These are phyloP conservation scores for Rhizophora apiculata DNA, from an alignment of 345 rosid species.

Conservation along the genomic window DNA sequence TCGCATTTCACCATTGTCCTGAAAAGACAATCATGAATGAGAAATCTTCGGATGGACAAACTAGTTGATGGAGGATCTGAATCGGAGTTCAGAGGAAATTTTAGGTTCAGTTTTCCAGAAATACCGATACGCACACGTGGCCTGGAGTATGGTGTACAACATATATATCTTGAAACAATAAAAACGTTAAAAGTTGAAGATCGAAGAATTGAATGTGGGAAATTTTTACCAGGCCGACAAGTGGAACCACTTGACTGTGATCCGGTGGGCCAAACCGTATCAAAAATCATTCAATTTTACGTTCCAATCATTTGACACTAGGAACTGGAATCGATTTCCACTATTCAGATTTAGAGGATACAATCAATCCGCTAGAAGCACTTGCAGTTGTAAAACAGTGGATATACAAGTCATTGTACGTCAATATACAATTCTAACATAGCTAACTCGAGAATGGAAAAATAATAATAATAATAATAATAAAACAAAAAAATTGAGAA, in stretches of 20 bases:
- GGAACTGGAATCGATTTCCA: conserved; percentile 27
- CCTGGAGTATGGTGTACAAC: neutral
- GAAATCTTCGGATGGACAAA: neutral
- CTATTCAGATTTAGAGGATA: conserved; percentile 15
- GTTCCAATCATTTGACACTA: conserved; percentile 33
- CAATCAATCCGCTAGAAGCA: neutral
- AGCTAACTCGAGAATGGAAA: neutral
- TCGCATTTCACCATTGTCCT: neutral
- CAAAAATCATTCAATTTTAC: conserved; percentile 9
- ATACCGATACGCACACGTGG: neutral
- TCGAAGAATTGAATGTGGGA: no score
- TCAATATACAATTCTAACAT: neutral
- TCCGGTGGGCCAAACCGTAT: conserved; percentile 23
- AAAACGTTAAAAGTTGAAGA: neutral
- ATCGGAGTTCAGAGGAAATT: neutral
- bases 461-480: no score
- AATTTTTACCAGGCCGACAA: no score
- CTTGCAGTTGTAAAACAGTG: neutral
- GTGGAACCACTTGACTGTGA: neutral
- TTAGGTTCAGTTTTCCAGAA: neutral
- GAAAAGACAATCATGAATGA: neutral
- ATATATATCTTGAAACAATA: neutral
- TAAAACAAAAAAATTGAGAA: neutral
- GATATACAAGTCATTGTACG: conserved; percentile 10
- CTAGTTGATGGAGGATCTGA: neutral